These are phyloP conservation scores for Alternaria metachromatica DNA, from an alignment of 2,329 filamentous ascomycete genomes.

Conservation along the genomic window DNA sequence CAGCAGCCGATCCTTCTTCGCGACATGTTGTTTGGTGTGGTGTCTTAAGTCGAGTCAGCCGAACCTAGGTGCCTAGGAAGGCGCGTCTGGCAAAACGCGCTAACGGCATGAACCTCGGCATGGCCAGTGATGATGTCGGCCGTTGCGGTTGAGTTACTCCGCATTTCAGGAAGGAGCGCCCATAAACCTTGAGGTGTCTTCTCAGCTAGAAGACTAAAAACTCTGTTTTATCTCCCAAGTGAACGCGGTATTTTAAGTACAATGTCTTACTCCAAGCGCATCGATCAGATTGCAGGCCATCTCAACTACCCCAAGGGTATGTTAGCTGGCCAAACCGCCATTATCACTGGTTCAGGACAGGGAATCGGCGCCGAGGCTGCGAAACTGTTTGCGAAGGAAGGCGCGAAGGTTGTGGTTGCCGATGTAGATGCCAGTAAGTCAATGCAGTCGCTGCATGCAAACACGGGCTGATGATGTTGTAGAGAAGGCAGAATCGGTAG, in stretches of 20 bases:
- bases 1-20: background rate
- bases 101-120: slow-evolving; percentile 21
- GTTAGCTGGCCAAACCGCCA: slow-evolving; percentile 80
- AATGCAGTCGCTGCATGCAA: background rate
- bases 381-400: slow-evolving; percentile 83
- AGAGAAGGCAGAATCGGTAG: slow-evolving; percentile 74
- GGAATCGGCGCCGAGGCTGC: slow-evolving; percentile 89
- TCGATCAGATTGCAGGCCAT: slow-evolving; percentile 76
- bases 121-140: slow-evolving; percentile 14
- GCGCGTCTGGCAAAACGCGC: slow-evolving; percentile 5
- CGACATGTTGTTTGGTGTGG: background rate
- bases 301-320: slow-evolving; percentile 83
- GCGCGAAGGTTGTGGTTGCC: slow-evolving; percentile 81
- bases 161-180: slow-evolving; percentile 13
- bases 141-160: slow-evolving; percentile 21
- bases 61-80: background rate
- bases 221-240: background rate
- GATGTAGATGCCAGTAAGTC: slow-evolving; percentile 75
- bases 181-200: background rate
- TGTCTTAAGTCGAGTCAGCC: slow-evolving; percentile 11
- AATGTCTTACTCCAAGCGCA: slow-evolving; percentile 51
- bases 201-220: background rate
- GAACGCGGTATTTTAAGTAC: background rate
- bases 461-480: slow-evolving; percentile 20
- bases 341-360: slow-evolving; percentile 85